phyloP scores from a whole-genome alignment of 1,284 basidiomycete genomes.

The Megacollybia platyphylla region DNA sequence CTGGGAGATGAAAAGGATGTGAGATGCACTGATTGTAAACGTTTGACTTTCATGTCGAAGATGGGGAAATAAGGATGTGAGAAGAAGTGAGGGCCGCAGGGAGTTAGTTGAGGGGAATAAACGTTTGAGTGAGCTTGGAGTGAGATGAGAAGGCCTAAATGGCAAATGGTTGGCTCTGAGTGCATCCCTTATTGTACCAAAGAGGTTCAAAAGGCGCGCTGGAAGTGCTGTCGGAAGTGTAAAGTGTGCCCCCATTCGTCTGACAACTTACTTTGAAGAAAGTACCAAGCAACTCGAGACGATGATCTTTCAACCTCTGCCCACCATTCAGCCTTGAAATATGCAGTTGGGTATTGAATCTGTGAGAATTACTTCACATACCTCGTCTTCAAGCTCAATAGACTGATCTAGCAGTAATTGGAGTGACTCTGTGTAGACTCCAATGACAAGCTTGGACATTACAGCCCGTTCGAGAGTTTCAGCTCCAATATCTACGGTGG shows the following conservation, averaged over 20 bases:
- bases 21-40: constrained; percentile 3
- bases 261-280: constrained; percentile 49
- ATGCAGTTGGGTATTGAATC: no score
- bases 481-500: not conserved
- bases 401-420: constrained; percentile 49
- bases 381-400: constrained; percentile 35
- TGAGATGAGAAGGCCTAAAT: constrained; percentile 33
- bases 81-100: constrained; percentile 32
- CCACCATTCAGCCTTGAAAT: constrained; percentile 64
- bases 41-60: constrained; percentile 16
- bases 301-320: constrained; percentile 45
- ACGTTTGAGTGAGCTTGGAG: constrained; percentile 33
- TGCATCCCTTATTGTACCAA: constrained; percentile 27
- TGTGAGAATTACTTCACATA: no score
- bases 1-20: constrained; percentile 1
- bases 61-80: constrained; percentile 53
- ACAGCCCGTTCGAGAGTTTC: not conserved
- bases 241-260: constrained; percentile 3
- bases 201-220: constrained; percentile 29
- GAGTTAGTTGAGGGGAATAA: constrained; percentile 31
- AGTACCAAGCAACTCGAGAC: constrained; percentile 35
- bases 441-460: constrained; percentile 28
- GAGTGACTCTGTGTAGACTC: constrained; percentile 46
- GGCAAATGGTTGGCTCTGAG: constrained; percentile 34
- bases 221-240: constrained; percentile 36